Percentiles rank a stretch among this genome's conserved stretches.
Conservation (phyloP, 2,329 filamentous ascomycete species). For the Fonsecaea pedrosoi region DNA sequence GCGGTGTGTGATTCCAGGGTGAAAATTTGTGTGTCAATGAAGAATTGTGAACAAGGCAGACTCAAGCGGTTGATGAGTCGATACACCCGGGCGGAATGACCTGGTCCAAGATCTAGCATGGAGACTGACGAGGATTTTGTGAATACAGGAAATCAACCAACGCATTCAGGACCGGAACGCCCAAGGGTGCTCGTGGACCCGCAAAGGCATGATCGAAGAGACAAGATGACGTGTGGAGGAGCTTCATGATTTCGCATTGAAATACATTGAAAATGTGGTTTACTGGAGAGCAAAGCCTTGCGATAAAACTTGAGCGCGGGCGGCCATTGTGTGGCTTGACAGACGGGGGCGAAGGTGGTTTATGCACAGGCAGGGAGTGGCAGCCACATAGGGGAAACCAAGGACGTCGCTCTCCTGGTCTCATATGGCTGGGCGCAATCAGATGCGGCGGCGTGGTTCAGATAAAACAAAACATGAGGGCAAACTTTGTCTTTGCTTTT, state of each 20-base stretch:
- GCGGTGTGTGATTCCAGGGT: neutral
- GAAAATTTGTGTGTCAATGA: neutral
- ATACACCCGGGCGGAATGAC: neutral
- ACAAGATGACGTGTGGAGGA: constrained; percentile 7
- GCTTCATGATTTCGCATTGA: constrained; percentile 1
- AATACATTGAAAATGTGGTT: neutral
- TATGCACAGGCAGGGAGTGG: neutral
- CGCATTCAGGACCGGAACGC: constrained; percentile 88
- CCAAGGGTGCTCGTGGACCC: constrained; percentile 80
- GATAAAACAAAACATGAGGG: neutral
- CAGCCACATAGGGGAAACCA: neutral
- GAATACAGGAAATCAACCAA: constrained; percentile 80
- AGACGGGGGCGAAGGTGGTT: neutral
- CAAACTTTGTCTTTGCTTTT: neutral
- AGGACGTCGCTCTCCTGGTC: neutral
- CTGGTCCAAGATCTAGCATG: neutral
- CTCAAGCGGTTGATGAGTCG: neutral
- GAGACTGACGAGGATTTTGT: neutral
- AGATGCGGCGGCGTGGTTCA: neutral
- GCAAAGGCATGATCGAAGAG: constrained; percentile 49
- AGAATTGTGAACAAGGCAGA: neutral
- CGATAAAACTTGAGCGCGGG: neutral
- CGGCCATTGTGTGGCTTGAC: neutral
- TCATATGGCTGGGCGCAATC: constrained; percentile 3
- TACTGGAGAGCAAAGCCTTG: neutral